Conservation (phyloP, 305 asterid species). For the Fraxinus greggii region DNA sequence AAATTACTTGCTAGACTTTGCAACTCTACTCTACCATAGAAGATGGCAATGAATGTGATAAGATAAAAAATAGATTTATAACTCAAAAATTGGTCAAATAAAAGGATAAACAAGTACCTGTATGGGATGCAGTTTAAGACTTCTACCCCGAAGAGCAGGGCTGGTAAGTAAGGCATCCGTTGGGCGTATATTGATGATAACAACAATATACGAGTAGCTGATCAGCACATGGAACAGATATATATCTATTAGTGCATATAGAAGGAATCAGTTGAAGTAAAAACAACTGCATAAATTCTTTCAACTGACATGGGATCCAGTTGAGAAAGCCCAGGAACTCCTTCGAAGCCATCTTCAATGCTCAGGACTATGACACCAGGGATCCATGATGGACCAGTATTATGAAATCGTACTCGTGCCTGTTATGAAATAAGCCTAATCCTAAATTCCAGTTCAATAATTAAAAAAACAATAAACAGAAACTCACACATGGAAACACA, state of each 20-base stretch:
- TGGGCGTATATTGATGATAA: conserved; percentile 62
- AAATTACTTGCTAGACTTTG: background rate
- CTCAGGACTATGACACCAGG: conserved; percentile 85
- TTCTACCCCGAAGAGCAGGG: conserved; percentile 51
- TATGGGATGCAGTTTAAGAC: conserved; percentile 69
- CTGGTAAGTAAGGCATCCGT: conserved; percentile 45
- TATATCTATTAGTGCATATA: conserved; percentile 14
- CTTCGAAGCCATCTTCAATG: conserved; percentile 79
- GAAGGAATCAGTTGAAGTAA: background rate
- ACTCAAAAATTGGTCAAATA: background rate
- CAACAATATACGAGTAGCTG: conserved; percentile 71
- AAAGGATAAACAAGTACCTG: conserved; percentile 48
- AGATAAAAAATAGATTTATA: background rate
- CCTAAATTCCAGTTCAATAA: background rate
- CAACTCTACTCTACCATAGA: background rate
- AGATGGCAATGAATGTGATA: background rate
- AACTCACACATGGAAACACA: no score
- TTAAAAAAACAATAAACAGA: background rate
- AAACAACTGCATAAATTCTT: background rate
- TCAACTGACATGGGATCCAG: conserved; percentile 64
- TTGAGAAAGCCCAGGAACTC: conserved; percentile 65
- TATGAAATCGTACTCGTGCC: conserved; percentile 81
- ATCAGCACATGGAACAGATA: conserved; percentile 18
- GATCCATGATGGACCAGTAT: conserved; percentile 70
- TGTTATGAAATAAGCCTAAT: conserved; percentile 17